Base-by-base conservation (phyloP, 2,329 filamentous ascomycete genomes). In the Sarocladium strictum region DNA sequence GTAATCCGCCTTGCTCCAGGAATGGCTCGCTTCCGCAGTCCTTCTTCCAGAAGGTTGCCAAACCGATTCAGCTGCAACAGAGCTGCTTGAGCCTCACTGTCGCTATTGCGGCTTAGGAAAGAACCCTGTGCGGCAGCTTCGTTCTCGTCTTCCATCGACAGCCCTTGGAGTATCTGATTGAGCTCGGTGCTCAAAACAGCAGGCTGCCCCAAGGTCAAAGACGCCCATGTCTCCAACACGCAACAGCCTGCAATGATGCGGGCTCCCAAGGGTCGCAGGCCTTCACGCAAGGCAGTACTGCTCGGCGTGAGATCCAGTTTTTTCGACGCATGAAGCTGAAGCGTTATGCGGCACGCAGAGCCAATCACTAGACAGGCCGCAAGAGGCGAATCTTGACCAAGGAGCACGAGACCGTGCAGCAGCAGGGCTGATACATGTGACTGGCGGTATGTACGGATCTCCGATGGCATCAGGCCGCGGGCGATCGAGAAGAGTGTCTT, bases 341-440 rank as follows among this genome's bases (percentile, higher is more conserved):
- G 61, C 11, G 74, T 71, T 4, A 71, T 58, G 4, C 58, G 77
- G 61, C 82, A 78, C n/a, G 85, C 86, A 57, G 79, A 75, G 1
- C 85, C 86, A 19, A 87, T 73, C 1, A 87, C 66, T 3, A 87
- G 64, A 77, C 86, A 89, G 1, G 87, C 85, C 2, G 78, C 69
- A 14, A 73, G 73, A 32, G 75, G 73, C n/a, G 80, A 75, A 17
- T 77, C 75, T 50, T 77, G 76, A 0, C 79, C 80, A n/a, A 90
- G 68, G 40, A 86, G 82, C 21, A 87, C 70, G 2, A 90, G 68
- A 2, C 82, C 76, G 2, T 90, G 72, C 0, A 86, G 72, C 1
- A 86, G 65, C 3, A 85, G 59, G 3, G 67, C 63, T 41, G 59
- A 61, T 5, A 65, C 60, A 33, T 65, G 63, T 9, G 64, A 75